A percentile compares a stretch with the other conserved stretches of the same genome.
Evolutionary conservation across 2,329 filamentous ascomycete species (phyloP).

Genomic region (Diaporthe nobilis): DNA sequence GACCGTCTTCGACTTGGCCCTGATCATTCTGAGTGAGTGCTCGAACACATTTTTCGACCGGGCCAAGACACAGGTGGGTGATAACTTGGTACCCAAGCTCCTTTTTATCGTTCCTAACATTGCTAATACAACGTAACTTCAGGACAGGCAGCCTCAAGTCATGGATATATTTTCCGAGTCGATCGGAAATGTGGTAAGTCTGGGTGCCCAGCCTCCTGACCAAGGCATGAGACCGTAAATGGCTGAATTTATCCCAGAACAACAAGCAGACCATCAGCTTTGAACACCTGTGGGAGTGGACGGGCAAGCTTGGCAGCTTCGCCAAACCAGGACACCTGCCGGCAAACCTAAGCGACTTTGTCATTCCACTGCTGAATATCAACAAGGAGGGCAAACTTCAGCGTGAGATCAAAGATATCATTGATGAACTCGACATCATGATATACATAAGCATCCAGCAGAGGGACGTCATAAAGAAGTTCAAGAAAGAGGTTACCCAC

Average conservation of each 20-base stretch:
- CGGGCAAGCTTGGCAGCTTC: slow-evolving; percentile 38
- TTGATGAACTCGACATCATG: slow-evolving; percentile 64
- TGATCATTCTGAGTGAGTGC: slow-evolving; percentile 44
- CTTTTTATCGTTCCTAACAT: too few relatives aligned
- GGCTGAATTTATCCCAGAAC: neutral
- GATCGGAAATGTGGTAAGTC: slow-evolving; percentile 56
- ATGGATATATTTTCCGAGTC: slow-evolving; percentile 53
- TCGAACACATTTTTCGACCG: slow-evolving; percentile 45
- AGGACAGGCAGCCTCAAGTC: slow-evolving; percentile 20
- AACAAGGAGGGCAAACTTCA: slow-evolving; percentile 57
- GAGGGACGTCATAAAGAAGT: slow-evolving; percentile 48
- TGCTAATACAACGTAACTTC: too few relatives aligned
- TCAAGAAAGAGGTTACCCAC: slow-evolving; percentile 43
- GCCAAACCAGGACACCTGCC: neutral
- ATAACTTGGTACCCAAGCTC: too few relatives aligned
- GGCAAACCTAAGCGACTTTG: neutral
- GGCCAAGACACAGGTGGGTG: slow-evolving; percentile 21
- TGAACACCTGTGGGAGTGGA: slow-evolving; percentile 54
- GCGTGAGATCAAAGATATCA: slow-evolving; percentile 61
- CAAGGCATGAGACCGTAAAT: too few relatives aligned
- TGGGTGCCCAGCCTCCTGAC: too few relatives aligned
- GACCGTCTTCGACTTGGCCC: slow-evolving; percentile 43
- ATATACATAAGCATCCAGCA: slow-evolving; percentile 55
- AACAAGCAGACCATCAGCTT: slow-evolving; percentile 52
- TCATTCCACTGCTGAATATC: slow-evolving; percentile 54